Evolutionary conservation across 352 stramenopile genomes (phyloP).

Genomic region (Phytophthora syringae): DNA sequence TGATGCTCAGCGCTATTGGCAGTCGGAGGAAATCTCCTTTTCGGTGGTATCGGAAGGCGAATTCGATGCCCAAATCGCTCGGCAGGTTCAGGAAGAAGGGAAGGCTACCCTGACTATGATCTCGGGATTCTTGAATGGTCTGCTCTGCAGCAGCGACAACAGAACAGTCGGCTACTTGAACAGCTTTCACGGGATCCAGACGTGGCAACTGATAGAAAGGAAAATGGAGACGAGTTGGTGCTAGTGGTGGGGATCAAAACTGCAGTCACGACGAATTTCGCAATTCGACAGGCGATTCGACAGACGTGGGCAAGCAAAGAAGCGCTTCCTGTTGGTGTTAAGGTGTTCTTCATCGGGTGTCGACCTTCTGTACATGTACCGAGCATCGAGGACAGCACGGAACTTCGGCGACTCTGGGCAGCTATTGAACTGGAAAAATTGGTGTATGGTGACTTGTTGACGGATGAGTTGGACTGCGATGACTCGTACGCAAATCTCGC

Average conservation of each 20-base stretch:
- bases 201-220: background rate
- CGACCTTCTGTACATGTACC: slow-evolving; percentile 8
- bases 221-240: slow-evolving; percentile 3
- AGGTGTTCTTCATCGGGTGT: slow-evolving; percentile 52
- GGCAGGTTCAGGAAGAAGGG: background rate
- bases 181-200: background rate
- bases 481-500: slow-evolving; percentile 47
- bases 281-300: slow-evolving; percentile 38
- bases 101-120: slow-evolving; percentile 7
- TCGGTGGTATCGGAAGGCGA: background rate
- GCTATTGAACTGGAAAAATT: slow-evolving; percentile 39
- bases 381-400: background rate
- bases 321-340: slow-evolving; percentile 17
- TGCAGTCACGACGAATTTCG: slow-evolving; percentile 34
- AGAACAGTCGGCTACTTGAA: background rate
- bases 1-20: background rate
- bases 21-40: background rate
- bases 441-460: slow-evolving; percentile 46
- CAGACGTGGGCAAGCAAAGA: too few species aligned
- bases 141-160: slow-evolving; percentile 1
- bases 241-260: slow-evolving; percentile 61
- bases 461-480: slow-evolving; percentile 44
- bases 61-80: background rate
- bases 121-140: slow-evolving; percentile 7
- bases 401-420: slow-evolving; percentile 2